phyloP scores from a whole-genome alignment of 2,329 filamentous ascomycete genomes.

The Aspergillus ustus region DNA sequence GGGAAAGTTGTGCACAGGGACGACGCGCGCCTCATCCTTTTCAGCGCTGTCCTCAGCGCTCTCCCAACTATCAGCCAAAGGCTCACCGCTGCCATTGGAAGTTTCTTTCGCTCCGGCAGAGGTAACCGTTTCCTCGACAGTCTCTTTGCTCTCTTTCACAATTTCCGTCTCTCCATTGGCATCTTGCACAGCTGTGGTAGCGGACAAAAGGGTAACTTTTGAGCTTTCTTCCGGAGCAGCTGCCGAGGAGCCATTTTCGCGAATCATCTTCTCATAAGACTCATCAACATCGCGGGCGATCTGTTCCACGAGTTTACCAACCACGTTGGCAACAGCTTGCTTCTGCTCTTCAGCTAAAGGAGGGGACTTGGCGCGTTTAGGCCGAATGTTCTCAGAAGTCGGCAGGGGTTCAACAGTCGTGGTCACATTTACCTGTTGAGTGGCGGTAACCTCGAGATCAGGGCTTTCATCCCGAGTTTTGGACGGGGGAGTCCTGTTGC shows the following conservation, averaged over 20 bases:
- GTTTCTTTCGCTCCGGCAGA: constrained; percentile 56
- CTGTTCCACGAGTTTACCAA: constrained; percentile 67
- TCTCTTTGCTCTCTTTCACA: constrained; percentile 60
- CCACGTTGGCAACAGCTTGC: constrained; percentile 73
- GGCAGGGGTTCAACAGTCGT: constrained; percentile 25
- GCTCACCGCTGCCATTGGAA: constrained; percentile 59
- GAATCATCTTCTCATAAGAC: constrained; percentile 63
- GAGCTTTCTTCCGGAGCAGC: constrained; percentile 39
- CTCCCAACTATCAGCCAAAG: constrained; percentile 87
- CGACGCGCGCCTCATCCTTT: constrained; percentile 66
- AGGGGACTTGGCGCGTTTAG: constrained; percentile 30
- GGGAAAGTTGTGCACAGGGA: constrained; percentile 92
- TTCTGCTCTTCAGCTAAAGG: constrained; percentile 45
- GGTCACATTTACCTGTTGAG: constrained; percentile 29
- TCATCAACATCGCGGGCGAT: constrained; percentile 67
- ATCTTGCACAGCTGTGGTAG: constrained; percentile 41
- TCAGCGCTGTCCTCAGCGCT: constrained; percentile 74
- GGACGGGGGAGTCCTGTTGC: constrained; percentile 59
- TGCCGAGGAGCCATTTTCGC: constrained; percentile 51
- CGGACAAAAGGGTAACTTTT: constrained; percentile 39
- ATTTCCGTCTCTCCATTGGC: constrained; percentile 55
- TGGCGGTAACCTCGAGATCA: constrained; percentile 35
- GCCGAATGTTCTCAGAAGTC: constrained; percentile 15
- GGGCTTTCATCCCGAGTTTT: constrained; percentile 48
- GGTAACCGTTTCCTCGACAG: constrained; percentile 46